Evolutionary conservation across 148 eudicot species (phyloP).

Genomic region (Polygonum aviculare): DNA sequence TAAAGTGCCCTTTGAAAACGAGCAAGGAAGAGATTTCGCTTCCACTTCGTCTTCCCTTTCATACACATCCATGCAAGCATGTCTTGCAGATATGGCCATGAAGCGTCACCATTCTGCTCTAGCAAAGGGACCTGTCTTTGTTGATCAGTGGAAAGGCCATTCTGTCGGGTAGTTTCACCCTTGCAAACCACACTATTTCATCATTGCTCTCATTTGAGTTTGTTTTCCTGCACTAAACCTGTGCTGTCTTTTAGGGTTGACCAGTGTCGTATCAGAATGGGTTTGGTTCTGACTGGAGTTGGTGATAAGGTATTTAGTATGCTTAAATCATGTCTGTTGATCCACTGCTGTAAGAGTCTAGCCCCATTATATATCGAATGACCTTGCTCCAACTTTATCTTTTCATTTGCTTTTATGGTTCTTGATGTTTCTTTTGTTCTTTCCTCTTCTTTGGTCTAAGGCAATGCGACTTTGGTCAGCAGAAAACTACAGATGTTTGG

Average conservation of each 20-base stretch:
- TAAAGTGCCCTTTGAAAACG: slow-evolving; percentile 38
- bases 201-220: not conserved
- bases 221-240: slow-evolving; percentile 14
- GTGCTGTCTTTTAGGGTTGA: slow-evolving; percentile 36
- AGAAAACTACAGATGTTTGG: slow-evolving; percentile 60
- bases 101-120: slow-evolving; percentile 41
- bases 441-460: slow-evolving; percentile 25
- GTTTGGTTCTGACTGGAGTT: slow-evolving; percentile 70
- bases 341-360: not conserved
- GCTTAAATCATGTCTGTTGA: not conserved
- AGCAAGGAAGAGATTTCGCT: slow-evolving; percentile 11
- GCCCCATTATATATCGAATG: not conserved
- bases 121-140: slow-evolving; percentile 30
- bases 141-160: slow-evolving; percentile 77
- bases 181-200: not conserved
- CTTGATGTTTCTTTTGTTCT: not conserved
- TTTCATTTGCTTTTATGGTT: not conserved
- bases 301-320: slow-evolving; percentile 60
- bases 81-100: slow-evolving; percentile 55
- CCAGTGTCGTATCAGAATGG: slow-evolving; percentile 77
- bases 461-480: slow-evolving; percentile 89
- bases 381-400: not conserved
- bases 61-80: slow-evolving; percentile 24
- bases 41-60: slow-evolving; percentile 19
- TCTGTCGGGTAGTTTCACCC: slow-evolving; percentile 38